Evolutionary conservation across 306 rosid genomes (phyloP), one percentile per base, ranked within the genome.

Genomic region (Pyrus pyrifolia): DNA sequence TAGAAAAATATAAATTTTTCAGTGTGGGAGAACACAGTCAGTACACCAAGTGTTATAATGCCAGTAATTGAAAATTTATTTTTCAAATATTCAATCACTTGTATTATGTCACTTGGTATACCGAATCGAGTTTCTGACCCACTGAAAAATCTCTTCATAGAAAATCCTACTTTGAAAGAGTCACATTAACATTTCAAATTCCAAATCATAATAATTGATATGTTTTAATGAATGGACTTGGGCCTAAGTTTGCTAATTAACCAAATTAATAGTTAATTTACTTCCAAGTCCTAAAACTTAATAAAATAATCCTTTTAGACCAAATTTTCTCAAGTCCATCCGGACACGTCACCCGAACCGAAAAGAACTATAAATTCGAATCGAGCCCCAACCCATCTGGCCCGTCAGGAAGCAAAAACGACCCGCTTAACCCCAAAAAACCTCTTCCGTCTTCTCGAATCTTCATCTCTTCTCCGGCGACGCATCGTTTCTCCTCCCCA

Each of bases 61-160:
- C 8, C 4, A 49, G 8, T 49, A 6, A 18, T 49, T 49, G 19
- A 4, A 49, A 49, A 3, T 49, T 49, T 14, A 14, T 49, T 49
- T 49, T 49, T 49, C 8, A 49, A 49, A 6, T 15, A 5, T 49
- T 1, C 7, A 49, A 13, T 7, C 0, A 15, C 3, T 49, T 14
- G 19, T 49, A 49, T 4, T 14, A 46, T 46, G 7, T 13, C 7
- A 46, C 2, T 49, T 46, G 0, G 53, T 46, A 2, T 46, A 46
- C 2, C 18, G 0, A 13, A 0, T 6, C 2, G 2, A 12, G 4
- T 45, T 46, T 46, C 2, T 4, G 0, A 17, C 2, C 14, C 18
- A 13, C 2, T 14, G 0, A 46, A 46, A 46, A 46, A 46, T 46
- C 19, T 46, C 52, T 46, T 33, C 2, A 33, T 33, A 33, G 8